Evolutionary conservation across 164 flowering plant species (phyloP), one percentile per base, ranked within the genome.

Genomic region (Euptelea pleiosperma): DNA sequence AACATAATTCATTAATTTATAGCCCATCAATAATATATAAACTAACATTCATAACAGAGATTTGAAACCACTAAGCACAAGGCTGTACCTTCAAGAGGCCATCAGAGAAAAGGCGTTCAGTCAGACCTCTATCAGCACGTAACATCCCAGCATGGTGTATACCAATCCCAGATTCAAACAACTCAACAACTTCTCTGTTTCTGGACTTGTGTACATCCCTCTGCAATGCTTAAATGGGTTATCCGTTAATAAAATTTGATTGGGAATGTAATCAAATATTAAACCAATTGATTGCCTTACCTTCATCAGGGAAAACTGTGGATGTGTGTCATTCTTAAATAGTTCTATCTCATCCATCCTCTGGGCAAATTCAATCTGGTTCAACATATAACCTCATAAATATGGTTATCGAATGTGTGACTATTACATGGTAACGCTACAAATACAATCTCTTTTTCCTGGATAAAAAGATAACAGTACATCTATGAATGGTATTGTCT

Each of bases 121-220:
- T 94, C 52, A 94, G 74, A 55, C 86, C 80, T 76, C 99, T 84
- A 66, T 94, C 98, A 68, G 94, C 59, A 51, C 99, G 96, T 72
- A 94, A 68, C 97, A 94, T 94, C 44, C 98, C 99, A 71, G 99
- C 99, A 77, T 94, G 97, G 75, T 94, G 99, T 70, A 91, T 74
- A 42, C 99, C 99, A 74, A 89, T 14, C 15, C 87, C 96, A 73
- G 60, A 61, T 43, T 79, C 96, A 76, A 89, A 94, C 45, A 80
- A 79, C 59, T 83, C 77, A 61, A 82, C 86, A 63, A 94, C 74
- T 75, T 94, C 90, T 72, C 66, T 87, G 67, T 94, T 94, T 74
- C 91, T 87, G n/a, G 98, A 94, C 76, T 91, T 94, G 6, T 70
- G 52, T 10, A 91, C 97, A 49, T 94, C 98, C 61, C 42, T 91